Evolutionary conservation across 495 filamentous ascomycete species (phyloP), one percentile per base, ranked within the genome.

Genomic region (Chaetomium tenue): DNA sequence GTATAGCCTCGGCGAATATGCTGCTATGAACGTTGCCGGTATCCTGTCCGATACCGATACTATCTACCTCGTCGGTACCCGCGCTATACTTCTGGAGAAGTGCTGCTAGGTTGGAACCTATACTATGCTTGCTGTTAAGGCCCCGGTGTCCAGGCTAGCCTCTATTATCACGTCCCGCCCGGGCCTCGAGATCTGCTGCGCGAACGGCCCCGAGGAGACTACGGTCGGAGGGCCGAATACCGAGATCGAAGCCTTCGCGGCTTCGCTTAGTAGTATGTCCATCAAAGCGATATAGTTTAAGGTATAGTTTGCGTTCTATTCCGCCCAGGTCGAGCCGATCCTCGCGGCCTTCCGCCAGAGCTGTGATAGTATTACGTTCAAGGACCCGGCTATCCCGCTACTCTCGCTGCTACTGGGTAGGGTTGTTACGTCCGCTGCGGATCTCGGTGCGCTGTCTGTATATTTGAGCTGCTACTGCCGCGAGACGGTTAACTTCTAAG

Each of bases 1-100:
- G 16, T 92, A 97, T 77, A 93, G 89, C 71, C 71, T 84, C 0
- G 91, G 91, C 60, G 91, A 96, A 72, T 95, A 93, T 74, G 90
- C 92, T 50, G 91, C 92, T 15, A 77, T 95, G 0, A 81, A 92
- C 68, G 85, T 88, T 37, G 85, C 91, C 20, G 91, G 90, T 56
- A 86, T 93, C n/a, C 75, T 96, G 8, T 89, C 87, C 9, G 87
- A 83, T 23, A 83, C 83, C 62, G 91, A 95, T 70, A 87, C 89
- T 22, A 84, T 96, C 65, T 89, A 87, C 67, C 81, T 95, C 8
- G 87, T 90, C 61, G 92, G 91, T 33, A 81, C 82, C 44, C 84
- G 91, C 48, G 92, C 92, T 28, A 79, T 84, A 66, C 79, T 95
- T 13, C 79, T 95, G 7, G 82, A 86, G 22, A 77, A 86, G 37